Evolutionary conservation across 805 yeast genomes (phyloP), one percentile per base, ranked within the genome.

Genomic region (Kurtzmaniella fragi): DNA sequence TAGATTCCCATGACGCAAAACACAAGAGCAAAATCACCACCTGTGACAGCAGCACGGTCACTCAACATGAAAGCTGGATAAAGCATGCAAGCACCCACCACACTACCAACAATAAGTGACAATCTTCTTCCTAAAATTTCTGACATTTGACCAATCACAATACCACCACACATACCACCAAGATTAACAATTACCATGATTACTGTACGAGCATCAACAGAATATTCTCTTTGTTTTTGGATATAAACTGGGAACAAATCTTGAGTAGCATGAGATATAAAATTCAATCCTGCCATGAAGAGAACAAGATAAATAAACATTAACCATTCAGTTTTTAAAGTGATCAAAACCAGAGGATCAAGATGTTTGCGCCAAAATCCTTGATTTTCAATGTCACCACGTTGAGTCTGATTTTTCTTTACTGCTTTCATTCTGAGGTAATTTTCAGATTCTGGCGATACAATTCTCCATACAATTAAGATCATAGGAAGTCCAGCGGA

Each of bases 201-300:
- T 14, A 79, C 81, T 0, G 88, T 80, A 26, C 71, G 58, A 14
- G 67, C 62, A 53, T 82, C 62, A 3, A 54, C 46, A 17, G 71
- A 53, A 45, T 71, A 70, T 9, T 55, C 64, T 25, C 76, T 64
- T 54, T 82, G 87, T 16, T 65, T 67, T 17, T 67, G 64, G 36
- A 83, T 62, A 62, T 79, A 64, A 1, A 86, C 79, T 29, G 88
- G 86, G 57, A 73, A 80, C 53, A 83, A 62, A 56, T 83, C 91
- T 60, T 83, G 89, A 5, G 87, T 77, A 1, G 86, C 87, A 49
- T 83, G 91, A 7, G 85, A 74, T 63, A 75, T 72, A 62, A 81
- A 83, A 59, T 82, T 82, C 68, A 80, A 77, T 14, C 82, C 84
- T 14, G 84, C 71, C 81, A 82, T 74, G 54, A 80, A 33, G 40